A percentile compares a stretch with the other conserved stretches of the same genome.
Evolutionary conservation across 2,329 filamentous ascomycete species (phyloP).

Genomic region (Pyricularia grisea): DNA sequence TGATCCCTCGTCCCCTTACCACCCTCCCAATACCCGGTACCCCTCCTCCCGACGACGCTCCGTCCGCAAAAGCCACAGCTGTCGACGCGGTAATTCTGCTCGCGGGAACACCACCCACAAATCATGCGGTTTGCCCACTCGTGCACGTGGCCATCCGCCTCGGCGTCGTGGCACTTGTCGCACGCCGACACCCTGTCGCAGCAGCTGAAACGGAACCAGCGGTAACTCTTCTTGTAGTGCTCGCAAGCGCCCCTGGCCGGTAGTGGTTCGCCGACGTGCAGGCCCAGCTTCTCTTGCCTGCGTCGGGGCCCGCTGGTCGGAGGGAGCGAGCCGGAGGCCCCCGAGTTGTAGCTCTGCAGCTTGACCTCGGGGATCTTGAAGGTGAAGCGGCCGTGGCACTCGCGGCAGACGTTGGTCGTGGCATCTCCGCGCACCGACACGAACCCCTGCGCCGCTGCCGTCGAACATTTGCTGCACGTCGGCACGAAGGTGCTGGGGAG

Average conservation of each 20-base stretch:
- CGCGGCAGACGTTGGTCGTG: conserved; percentile 64
- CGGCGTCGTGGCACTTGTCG: conserved; percentile 62
- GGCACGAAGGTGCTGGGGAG: conserved; percentile 72
- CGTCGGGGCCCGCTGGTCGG: conserved; percentile 28
- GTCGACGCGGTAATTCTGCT: conserved; percentile 71
- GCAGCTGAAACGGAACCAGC: conserved; percentile 59
- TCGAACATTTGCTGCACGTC: conserved; percentile 70
- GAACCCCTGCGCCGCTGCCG: conserved; percentile 54
- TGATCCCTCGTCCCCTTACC: conserved; percentile 72
- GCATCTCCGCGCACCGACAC: conserved; percentile 66
- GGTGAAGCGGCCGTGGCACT: conserved; percentile 72
- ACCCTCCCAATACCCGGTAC: conserved; percentile 75
- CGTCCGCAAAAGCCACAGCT: conserved; percentile 66
- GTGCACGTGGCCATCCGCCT: conserved; percentile 55
- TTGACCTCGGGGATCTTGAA: conserved; percentile 72
- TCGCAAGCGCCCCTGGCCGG: conserved; percentile 42
- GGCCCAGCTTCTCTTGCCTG: conserved; percentile 43
- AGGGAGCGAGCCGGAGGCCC: conserved; percentile 23
- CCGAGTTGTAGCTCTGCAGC: conserved; percentile 61
- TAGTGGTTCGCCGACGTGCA: conserved; percentile 47
- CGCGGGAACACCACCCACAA: conserved; percentile 69
- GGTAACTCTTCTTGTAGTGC: conserved; percentile 50
- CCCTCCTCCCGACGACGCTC: conserved; percentile 56
- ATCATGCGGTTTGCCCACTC: conserved; percentile 83
- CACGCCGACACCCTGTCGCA: conserved; percentile 50